Evolutionary conservation across 805 yeast genomes (phyloP).

Genomic region (Candida glaebosa): DNA sequence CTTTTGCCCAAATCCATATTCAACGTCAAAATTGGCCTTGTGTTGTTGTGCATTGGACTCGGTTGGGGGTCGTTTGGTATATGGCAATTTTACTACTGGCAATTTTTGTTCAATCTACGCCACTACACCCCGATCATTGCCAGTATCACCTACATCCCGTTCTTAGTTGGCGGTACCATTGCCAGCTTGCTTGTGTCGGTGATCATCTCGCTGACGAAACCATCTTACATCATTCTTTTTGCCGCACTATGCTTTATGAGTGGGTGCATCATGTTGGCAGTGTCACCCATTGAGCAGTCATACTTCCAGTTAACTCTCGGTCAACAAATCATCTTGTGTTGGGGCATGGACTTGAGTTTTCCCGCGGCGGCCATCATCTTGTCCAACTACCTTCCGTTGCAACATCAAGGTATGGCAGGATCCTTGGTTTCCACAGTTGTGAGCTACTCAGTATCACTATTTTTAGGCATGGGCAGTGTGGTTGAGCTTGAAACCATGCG

Average conservation of each 20-base stretch:
- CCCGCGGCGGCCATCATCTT: constrained; percentile 69
- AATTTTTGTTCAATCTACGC: constrained; percentile 49
- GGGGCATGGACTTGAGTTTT: constrained; percentile 78
- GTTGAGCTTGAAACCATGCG: constrained; percentile 40
- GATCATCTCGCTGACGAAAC: constrained; percentile 43
- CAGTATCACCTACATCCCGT: constrained; percentile 43
- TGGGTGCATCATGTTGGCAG: constrained; percentile 52
- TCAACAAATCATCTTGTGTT: constrained; percentile 51
- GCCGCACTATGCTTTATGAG: constrained; percentile 53
- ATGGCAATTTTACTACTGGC: constrained; percentile 64
- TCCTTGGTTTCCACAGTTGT: constrained; percentile 67
- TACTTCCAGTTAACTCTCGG: constrained; percentile 60
- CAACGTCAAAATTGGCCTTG: constrained; percentile 42
- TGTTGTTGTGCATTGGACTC: constrained; percentile 47
- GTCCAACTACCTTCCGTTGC: constrained; percentile 54
- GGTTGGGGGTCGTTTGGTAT: constrained; percentile 83
- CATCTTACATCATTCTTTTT: constrained; percentile 47
- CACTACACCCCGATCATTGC: constrained; percentile 33
- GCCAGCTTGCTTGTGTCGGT: constrained; percentile 55
- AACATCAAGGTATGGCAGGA: constrained; percentile 77
- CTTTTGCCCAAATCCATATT: constrained; percentile 51
- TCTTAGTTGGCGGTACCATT: constrained; percentile 48
- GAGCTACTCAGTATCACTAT: constrained; percentile 69
- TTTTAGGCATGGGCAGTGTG: constrained; percentile 68
- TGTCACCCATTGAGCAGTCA: constrained; percentile 56